Evolutionary conservation across 768 basidiomycete genomes (phyloP).

Genomic region (Suillus fuscotomentosus): DNA sequence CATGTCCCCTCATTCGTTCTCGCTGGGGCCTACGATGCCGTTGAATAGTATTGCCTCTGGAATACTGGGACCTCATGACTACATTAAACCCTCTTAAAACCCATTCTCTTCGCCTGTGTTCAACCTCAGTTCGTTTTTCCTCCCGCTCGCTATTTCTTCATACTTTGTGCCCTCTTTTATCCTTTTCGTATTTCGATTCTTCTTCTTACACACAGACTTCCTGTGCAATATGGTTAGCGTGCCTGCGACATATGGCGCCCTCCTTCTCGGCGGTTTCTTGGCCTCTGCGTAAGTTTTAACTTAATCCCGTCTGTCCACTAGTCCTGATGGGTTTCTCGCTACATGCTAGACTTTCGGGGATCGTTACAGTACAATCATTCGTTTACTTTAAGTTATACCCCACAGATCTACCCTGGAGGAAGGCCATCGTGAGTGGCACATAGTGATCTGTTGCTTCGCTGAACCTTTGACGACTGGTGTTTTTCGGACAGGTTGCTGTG

Average conservation of each 20-base stretch:
- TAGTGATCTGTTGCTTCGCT: not conserved
- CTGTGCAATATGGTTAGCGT: conserved; percentile 10
- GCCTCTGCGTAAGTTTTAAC: conserved; percentile 23
- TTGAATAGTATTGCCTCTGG: not conserved
- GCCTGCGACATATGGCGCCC: conserved; percentile 25
- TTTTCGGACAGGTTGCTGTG: conserved; percentile 19
- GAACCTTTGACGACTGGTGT: not conserved
- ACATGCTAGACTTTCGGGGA: conserved; percentile 25
- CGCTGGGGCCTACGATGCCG: not conserved
- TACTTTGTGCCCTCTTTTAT: not conserved
- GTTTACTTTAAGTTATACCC: conserved; percentile 31
- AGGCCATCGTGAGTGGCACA: conserved; percentile 20
- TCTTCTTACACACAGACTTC: not conserved
- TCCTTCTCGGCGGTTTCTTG: conserved; percentile 28
- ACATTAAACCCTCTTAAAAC: conserved; percentile 1
- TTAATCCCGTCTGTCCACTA: not conserved
- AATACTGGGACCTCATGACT: not conserved
- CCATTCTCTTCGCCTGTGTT: not conserved
- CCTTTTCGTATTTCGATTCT: not conserved
- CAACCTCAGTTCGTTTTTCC: not conserved
- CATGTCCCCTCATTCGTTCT: not conserved
- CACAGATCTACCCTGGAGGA: conserved; percentile 17
- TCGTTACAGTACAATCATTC: conserved; percentile 25
- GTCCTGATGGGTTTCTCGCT: not conserved
- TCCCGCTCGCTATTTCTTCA: not conserved